A percentile compares a stretch with the other conserved stretches of the same genome.
These are phyloP conservation scores for Macrophomina pseudophaseolina DNA, from an alignment of 2,329 filamentous ascomycete genomes.

Conservation along the genomic window DNA sequence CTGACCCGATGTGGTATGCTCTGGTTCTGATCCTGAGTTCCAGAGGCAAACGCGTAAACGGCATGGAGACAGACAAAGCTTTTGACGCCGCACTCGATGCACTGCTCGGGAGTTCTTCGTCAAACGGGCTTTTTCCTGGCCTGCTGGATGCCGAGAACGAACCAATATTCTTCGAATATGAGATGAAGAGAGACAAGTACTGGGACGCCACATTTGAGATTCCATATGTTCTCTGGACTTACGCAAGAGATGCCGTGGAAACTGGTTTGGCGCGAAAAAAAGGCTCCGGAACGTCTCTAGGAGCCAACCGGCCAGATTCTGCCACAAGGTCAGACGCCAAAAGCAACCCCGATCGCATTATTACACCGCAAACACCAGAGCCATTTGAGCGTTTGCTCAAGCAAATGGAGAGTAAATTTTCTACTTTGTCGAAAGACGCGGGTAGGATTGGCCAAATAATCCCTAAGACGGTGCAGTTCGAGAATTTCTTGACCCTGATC, in stretches of 20 bases:
- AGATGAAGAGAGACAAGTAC: neutral
- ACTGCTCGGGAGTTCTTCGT: neutral
- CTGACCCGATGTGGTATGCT: constrained; percentile 10
- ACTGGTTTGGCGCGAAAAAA: too few relatives aligned
- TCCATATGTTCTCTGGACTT: constrained; percentile 23
- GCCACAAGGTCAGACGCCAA: too few relatives aligned
- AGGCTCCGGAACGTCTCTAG: too few relatives aligned
- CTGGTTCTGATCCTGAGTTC: neutral
- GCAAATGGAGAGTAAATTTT: neutral
- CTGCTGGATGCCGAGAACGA: neutral
- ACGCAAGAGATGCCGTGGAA: neutral
- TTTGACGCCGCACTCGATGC: neutral
- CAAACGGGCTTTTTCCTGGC: neutral
- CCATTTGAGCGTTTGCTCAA: neutral
- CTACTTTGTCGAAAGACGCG: accelerated
- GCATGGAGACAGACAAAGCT: neutral
- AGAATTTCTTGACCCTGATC: neutral
- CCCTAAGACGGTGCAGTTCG: neutral
- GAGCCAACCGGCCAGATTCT: too few relatives aligned
- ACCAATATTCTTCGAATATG: neutral
- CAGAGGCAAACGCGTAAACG: neutral
- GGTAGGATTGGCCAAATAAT: neutral
- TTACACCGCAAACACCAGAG: too few relatives aligned
- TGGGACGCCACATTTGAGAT: constrained; percentile 24
- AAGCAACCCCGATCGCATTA: too few relatives aligned